phyloP scores from a whole-genome alignment of 1,284 basidiomycete genomes.

The Phellinidium pouzarii region DNA sequence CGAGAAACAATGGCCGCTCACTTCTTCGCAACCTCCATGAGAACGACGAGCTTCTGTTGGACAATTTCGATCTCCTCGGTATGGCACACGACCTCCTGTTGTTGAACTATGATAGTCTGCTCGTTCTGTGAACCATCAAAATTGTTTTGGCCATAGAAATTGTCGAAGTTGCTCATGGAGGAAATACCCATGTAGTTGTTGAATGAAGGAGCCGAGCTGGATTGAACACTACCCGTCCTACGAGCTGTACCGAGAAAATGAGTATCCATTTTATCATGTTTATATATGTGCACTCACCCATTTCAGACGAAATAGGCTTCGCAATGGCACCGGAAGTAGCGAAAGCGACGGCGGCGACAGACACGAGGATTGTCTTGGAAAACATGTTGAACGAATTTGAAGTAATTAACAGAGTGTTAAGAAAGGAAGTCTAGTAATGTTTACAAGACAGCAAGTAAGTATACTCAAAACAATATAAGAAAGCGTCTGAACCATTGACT shows the following conservation, averaged over 20 bases:
- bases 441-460: not conserved
- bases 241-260: not conserved
- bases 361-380: conserved; percentile 19
- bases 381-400: conserved; percentile 19
- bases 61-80: conserved; percentile 20
- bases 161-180: conserved; percentile 21
- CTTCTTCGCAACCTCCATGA: conserved; percentile 22
- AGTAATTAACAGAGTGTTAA: conserved; percentile 1
- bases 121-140: conserved; percentile 20
- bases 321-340: conserved; percentile 13
- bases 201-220: conserved; percentile 18
- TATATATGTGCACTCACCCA: not conserved
- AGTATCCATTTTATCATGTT: not conserved
- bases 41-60: conserved; percentile 22
- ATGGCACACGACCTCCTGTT: conserved; percentile 20
- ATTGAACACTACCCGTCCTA: not conserved
- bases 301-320: conserved; percentile 18
- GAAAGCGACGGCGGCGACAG: conserved; percentile 17
- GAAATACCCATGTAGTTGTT: conserved; percentile 20
- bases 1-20: conserved; percentile 4
- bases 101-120: conserved; percentile 17
- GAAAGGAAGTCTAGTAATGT: not conserved
- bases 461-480: not conserved
- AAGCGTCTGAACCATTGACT: not conserved
- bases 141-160: conserved; percentile 23